phyloP scores from a whole-genome alignment of 345 rosid genomes.

The Hibiscus mutabilis region DNA sequence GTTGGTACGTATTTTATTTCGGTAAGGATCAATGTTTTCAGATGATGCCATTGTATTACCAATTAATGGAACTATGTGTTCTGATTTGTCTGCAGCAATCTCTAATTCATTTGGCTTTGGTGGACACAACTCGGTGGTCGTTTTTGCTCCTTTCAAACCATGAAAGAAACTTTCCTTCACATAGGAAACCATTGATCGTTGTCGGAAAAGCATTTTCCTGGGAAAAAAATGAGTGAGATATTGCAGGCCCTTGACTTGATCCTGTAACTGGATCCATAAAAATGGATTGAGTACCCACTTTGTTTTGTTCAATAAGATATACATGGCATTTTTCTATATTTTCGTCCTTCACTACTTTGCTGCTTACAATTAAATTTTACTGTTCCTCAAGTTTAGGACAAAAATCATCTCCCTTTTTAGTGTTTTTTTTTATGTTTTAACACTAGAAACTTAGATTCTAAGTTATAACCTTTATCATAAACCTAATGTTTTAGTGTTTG shows the following conservation, averaged over 20 bases:
- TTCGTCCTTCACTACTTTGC: too few species aligned
- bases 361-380: too few species aligned
- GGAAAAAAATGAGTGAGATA: not conserved
- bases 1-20: constrained; percentile 28
- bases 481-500: too few species aligned
- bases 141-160: constrained; percentile 47
- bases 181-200: not conserved
- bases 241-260: not conserved
- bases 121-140: constrained; percentile 64
- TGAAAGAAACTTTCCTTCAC: constrained; percentile 8
- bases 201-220: not conserved
- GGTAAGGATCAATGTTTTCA: not conserved
- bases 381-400: too few species aligned
- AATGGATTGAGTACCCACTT: not conserved
- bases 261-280: not conserved
- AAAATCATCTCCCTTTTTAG: too few species aligned
- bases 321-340: not conserved
- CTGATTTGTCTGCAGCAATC: constrained; percentile 29
- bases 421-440: too few species aligned
- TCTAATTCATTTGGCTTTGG: constrained; percentile 65
- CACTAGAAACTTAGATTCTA: too few species aligned
- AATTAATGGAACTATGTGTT: too few species aligned
- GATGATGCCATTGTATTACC: too few species aligned
- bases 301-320: constrained; percentile 2
- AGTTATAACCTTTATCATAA: too few species aligned